Percentiles rank a stretch among this genome's conserved stretches.
These are phyloP conservation scores for Aspergillus caelatus DNA, from an alignment of 2,329 filamentous ascomycete genomes.

Conservation along the genomic window DNA sequence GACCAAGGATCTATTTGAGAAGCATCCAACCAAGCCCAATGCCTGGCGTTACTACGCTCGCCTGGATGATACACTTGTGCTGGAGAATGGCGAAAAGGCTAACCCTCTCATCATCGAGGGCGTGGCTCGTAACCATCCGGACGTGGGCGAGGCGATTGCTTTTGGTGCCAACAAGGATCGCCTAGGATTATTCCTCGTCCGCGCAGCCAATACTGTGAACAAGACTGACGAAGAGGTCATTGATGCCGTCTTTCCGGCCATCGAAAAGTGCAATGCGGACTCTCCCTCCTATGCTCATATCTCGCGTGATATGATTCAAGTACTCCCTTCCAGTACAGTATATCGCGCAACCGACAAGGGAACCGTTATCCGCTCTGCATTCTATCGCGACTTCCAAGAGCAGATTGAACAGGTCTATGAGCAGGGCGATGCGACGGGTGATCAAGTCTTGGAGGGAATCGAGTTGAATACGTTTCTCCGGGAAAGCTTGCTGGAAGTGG, in stretches of 20 bases:
- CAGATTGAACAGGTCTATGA: slow-evolving; percentile 25
- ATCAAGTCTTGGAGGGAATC: slow-evolving; percentile 15
- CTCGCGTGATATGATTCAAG: slow-evolving; percentile 26
- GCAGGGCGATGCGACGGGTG: slow-evolving; percentile 13
- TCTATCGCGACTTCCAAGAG: slow-evolving; percentile 25
- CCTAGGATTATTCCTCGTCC: slow-evolving; percentile 60
- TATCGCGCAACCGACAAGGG: slow-evolving; percentile 29
- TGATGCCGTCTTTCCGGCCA: slow-evolving; percentile 50
- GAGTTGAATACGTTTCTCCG: slow-evolving; percentile 21
- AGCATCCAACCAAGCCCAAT: slow-evolving; percentile 45
- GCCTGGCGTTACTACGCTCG: slow-evolving; percentile 53
- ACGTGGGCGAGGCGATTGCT: slow-evolving; percentile 60
- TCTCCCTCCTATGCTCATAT: slow-evolving; percentile 45
- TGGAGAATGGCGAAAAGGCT: slow-evolving; percentile 56
- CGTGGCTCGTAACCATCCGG: slow-evolving; percentile 53
- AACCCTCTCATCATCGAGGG: slow-evolving; percentile 56
- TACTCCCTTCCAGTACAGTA: slow-evolving; percentile 19
- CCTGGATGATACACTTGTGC: slow-evolving; percentile 50
- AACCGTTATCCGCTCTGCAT: slow-evolving; percentile 26
- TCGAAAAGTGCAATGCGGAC: slow-evolving; percentile 55
- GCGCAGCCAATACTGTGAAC: slow-evolving; percentile 43
- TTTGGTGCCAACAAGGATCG: slow-evolving; percentile 58
- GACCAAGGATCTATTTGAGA: slow-evolving; percentile 52
- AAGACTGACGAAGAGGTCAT: slow-evolving; percentile 52
- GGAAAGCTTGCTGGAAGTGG: slow-evolving; percentile 39